A percentile compares a stretch with the other conserved stretches of the same genome.
These are phyloP conservation scores for Pseudonitzschia multistriata DNA, from an alignment of 108 stramenopile species.

Conservation along the genomic window DNA sequence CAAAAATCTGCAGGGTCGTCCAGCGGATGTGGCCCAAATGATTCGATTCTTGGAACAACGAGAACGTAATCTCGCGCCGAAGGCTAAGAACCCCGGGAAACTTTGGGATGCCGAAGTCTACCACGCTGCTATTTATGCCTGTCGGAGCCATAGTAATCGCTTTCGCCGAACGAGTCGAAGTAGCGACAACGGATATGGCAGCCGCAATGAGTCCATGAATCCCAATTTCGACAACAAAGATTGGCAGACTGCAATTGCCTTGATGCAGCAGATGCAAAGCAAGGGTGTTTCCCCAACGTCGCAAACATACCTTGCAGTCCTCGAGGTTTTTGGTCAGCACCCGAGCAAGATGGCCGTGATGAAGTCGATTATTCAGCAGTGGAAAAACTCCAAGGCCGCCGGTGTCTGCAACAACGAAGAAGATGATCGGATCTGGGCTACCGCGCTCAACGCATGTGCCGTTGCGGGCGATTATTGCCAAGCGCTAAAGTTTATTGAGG, in stretches of 20 bases:
- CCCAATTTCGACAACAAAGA: constrained; percentile 13
- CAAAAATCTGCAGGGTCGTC: constrained; percentile 5
- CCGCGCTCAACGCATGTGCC: constrained; percentile 43
- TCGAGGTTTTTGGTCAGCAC: constrained; percentile 43
- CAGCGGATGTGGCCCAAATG: constrained; percentile 1
- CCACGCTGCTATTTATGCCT: constrained; percentile 46
- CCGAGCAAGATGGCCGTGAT: constrained; percentile 46
- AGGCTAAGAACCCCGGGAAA: neutral
- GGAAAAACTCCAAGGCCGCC: constrained; percentile 8
- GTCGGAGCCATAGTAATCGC: constrained; percentile 8
- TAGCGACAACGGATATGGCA: neutral
- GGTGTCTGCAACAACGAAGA: neutral
- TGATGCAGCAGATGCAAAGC: constrained; percentile 48
- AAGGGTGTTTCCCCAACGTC: constrained; percentile 46
- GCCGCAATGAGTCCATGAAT: neutral
- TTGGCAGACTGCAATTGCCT: constrained; percentile 52
- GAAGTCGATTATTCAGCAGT: constrained; percentile 45
- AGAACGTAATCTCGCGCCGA: neutral
- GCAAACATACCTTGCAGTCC: constrained; percentile 44
- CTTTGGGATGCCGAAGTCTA: constrained; percentile 31
- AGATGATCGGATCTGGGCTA: constrained; percentile 31
- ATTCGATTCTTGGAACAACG: constrained; percentile 7
- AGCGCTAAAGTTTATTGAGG: constrained; percentile 25
- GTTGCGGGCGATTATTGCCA: constrained; percentile 31
- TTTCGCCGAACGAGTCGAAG: neutral